A percentile compares a stretch with the other conserved stretches of the same genome.
phyloP scores from a whole-genome alignment of 2,329 filamentous ascomycete genomes.

The Fusarium falciforme region DNA sequence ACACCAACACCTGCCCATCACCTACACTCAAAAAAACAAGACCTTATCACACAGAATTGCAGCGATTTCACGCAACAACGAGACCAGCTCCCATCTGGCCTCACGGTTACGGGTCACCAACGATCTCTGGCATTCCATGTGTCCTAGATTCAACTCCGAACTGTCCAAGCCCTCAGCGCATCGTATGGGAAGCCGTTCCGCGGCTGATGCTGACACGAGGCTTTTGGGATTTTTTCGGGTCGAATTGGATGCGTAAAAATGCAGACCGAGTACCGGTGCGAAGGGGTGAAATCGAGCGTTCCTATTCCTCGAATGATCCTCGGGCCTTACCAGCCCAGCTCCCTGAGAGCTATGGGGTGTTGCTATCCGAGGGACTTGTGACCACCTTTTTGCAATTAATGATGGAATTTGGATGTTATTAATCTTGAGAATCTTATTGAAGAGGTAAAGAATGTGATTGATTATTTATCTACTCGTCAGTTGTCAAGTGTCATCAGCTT shows the following conservation, averaged over 20 bases:
- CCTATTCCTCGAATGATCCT: neutral
- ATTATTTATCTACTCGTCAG: neutral
- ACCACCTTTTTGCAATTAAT: neutral
- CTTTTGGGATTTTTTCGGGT: neutral
- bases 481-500: neutral
- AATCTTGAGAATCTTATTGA: neutral
- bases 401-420: neutral
- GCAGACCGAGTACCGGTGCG: conserved; percentile 3
- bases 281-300: neutral
- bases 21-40: neutral
- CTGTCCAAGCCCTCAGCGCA: neutral
- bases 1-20: neutral
- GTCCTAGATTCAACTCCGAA: neutral
- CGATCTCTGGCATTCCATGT: conserved; percentile 2
- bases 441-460: neutral
- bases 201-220: neutral
- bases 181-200: neutral
- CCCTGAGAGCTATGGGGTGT: neutral
- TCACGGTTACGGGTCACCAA: conserved; percentile 1
- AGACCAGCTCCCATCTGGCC: conserved; percentile 5
- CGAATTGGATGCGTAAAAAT: neutral
- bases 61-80: neutral
- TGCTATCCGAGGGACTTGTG: neutral
- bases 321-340: neutral
- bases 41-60: neutral